Percentiles rank a stretch among this genome's conserved stretches.
Conservation (phyloP, 345 rosid genomes). For the Triadica sebifera region DNA sequence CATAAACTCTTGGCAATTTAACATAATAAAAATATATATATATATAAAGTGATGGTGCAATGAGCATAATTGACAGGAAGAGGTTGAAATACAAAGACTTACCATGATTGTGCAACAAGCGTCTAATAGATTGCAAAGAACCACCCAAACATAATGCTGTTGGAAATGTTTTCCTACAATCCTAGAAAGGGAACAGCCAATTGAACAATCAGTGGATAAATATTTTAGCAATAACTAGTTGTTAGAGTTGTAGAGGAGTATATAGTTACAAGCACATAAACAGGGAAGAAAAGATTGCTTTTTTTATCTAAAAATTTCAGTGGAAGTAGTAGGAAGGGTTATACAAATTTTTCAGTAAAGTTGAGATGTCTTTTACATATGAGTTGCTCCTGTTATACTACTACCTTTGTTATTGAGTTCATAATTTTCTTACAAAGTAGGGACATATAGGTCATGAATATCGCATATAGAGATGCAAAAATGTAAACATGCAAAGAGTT, state of each 20-base stretch:
- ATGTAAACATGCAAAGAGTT: not conserved
- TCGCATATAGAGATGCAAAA: not conserved
- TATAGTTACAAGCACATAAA: not conserved
- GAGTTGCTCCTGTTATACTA: not conserved
- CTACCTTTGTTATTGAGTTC: not conserved
- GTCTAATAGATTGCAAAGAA: slow-evolving; percentile 62
- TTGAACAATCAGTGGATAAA: not conserved
- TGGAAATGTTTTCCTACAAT: slow-evolving; percentile 82
- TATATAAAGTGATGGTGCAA: not conserved
- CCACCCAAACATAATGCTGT: slow-evolving; percentile 82
- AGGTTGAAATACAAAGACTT: slow-evolving; percentile 26
- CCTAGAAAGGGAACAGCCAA: slow-evolving; percentile 43
- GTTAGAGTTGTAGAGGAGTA: not conserved
- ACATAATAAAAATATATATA: not conserved
- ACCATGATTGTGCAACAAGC: slow-evolving; percentile 67
- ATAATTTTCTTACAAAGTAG: not conserved
- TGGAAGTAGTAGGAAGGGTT: not conserved
- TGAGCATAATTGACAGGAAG: slow-evolving; percentile 5
- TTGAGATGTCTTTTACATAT: not conserved
- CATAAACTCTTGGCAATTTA: not conserved
- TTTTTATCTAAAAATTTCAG: not conserved
- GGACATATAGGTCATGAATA: too few relatives aligned
- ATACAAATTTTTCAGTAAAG: not conserved
- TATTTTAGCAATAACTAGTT: not conserved
- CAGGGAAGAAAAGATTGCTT: not conserved